Conservation (phyloP, 495 filamentous ascomycete species). For the Lasiosphaeria miniovina region DNA sequence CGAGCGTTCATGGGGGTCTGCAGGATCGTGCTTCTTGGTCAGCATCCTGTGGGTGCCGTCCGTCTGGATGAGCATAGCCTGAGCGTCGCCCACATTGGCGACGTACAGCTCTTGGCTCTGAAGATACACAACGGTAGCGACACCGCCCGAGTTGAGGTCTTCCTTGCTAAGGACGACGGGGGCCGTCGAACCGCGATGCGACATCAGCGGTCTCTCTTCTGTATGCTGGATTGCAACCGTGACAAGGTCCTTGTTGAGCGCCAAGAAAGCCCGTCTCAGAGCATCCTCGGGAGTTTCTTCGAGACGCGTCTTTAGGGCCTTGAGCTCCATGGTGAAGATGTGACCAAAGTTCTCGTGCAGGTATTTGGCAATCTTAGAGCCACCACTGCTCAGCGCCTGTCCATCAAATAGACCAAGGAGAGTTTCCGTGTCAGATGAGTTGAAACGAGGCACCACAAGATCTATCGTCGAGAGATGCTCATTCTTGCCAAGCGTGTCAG, state of each 20-base stretch:
- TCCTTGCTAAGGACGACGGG: constrained; percentile 74
- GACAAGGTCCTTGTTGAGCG: constrained; percentile 91
- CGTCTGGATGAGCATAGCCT: constrained; percentile 88
- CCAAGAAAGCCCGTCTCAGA: constrained; percentile 78
- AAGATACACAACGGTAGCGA: constrained; percentile 88
- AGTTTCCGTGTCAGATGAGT: constrained; percentile 86
- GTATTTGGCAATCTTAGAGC: constrained; percentile 93
- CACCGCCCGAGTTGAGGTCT: constrained; percentile 82
- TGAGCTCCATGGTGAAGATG: constrained; percentile 79
- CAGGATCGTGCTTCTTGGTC: constrained; percentile 89
- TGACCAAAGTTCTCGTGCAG: constrained; percentile 90
- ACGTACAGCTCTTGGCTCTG: constrained; percentile 87
- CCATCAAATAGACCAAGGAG: constrained; percentile 95
- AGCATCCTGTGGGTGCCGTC: constrained; percentile 76
- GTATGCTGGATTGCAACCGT: constrained; percentile 78
- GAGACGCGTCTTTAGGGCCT: constrained; percentile 52
- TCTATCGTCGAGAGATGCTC: constrained; percentile 98
- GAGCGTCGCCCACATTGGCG: constrained; percentile 92
- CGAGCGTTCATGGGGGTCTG: constrained; percentile 73
- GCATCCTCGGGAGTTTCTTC: constrained; percentile 79
- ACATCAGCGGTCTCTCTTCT: constrained; percentile 62
- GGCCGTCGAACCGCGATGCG: constrained; percentile 66
- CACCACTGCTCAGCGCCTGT: constrained; percentile 74
- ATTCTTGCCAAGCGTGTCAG: constrained; percentile 87
- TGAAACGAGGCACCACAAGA: constrained; percentile 89